Base-by-base conservation (phyloP, 177 flowering plant genomes). In the Vitis hybrid region DNA sequence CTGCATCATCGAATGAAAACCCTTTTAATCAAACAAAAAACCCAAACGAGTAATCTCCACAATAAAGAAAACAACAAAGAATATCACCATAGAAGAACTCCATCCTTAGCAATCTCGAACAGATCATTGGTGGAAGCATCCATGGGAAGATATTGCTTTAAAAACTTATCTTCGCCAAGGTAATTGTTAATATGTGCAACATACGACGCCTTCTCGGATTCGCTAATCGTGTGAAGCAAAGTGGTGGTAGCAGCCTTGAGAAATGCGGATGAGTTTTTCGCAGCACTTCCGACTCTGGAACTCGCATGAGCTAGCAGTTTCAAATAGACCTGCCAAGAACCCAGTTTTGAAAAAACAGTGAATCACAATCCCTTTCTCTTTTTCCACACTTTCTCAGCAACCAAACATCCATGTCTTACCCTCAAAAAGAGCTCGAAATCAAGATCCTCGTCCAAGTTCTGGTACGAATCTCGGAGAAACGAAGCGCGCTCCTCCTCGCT, bases 161-260 rank as follows among this genome's bases (percentile, higher is more conserved):
- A 70, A 71, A 93, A 93, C 31, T 71, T 76, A 77, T 93, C 98
- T 65, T 78, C 82, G 18, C 85, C 86, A 1, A 93, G 92, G 74
- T 93, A 93, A 75, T 82, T 85, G 71, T 93, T 93, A 39, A 93
- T 93, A 70, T 93, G 98, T 10, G 88, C 85, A 67, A 92, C 97
- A 71, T 93, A 93, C 11, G 96, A 89, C 2, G 96, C 80, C 79
- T 92, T 93, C 83, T 93, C 97, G 0, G 98, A 88, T 75, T 89
- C 90, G 51, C 94, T 93, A 51, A 93, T 92, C 1, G 97, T 93
- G 76, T 93, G 98, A 72, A 93, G 91, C 82, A 92, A 70, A 1
- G 97, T 93, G 1, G 98, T 89, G 1, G 97, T 89, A 1, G 97
- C 89, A 33, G 94, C 93, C 81, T 91, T 91, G 51, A 93, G 83